phyloP scores from a whole-genome alignment of 148 eudicot genomes.

The Fagopyrum tataricum region DNA sequence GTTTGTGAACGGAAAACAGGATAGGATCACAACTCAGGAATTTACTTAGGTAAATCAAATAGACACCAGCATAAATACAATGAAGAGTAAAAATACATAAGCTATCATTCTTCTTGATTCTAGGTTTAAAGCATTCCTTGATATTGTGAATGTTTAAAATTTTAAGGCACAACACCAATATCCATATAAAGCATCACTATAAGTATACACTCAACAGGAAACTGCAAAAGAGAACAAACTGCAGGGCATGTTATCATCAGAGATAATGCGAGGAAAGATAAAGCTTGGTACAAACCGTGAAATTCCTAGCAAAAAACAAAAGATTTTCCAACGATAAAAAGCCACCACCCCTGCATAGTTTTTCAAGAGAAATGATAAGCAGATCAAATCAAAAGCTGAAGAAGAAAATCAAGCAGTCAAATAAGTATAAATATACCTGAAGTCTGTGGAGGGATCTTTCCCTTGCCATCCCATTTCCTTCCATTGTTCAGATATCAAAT shows the following conservation, averaged over 20 bases:
- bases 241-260: not conserved
- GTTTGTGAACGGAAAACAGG: not conserved
- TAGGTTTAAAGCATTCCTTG: not conserved
- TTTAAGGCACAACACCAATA: not conserved
- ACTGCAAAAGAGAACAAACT: not conserved
- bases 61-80: not conserved
- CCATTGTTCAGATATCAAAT: constrained; percentile 91
- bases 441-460: constrained; percentile 99
- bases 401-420: not conserved
- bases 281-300: constrained; percentile 46
- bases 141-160: not conserved
- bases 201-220: not conserved
- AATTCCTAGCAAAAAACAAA: constrained; percentile 71
- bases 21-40: not conserved
- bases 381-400: constrained; percentile 8
- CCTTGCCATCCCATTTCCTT: constrained; percentile 99
- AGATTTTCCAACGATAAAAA: constrained; percentile 89
- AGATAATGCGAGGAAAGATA: constrained; percentile 6
- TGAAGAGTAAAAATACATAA: not conserved
- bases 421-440: constrained; percentile 39
- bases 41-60: not conserved
- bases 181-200: not conserved
- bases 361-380: constrained; percentile 12
- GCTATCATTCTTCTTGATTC: not conserved
- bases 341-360: constrained; percentile 82